Conservation (phyloP, 208 protist genomes). For the Herpetomonas samuelpessoai region DNA sequence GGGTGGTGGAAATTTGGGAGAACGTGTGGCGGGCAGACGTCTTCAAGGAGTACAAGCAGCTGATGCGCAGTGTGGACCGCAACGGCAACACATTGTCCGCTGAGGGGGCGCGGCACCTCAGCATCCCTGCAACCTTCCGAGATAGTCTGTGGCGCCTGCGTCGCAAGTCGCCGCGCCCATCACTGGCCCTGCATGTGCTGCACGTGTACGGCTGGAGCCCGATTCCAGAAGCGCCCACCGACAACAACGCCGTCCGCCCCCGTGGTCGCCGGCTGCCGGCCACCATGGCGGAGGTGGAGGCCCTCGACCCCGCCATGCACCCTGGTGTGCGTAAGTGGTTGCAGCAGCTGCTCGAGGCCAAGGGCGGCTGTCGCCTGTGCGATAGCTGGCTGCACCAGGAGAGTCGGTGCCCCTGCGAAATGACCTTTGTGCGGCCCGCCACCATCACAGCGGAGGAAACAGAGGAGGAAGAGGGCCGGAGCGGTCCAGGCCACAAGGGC, state of each 20-base stretch:
- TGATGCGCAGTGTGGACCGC: conserved; percentile 36
- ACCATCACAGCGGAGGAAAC: conserved; percentile 18
- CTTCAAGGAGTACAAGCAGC: conserved; percentile 54
- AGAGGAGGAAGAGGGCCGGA: background rate
- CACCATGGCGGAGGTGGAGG: conserved; percentile 36
- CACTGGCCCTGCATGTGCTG: conserved; percentile 64
- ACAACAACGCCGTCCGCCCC: conserved; percentile 35
- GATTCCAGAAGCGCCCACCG: background rate
- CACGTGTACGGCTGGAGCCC: conserved; percentile 54
- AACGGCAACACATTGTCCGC: conserved; percentile 47
- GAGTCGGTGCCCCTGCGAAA: conserved; percentile 68
- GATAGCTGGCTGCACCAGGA: conserved; percentile 78
- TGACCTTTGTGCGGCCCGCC: conserved; percentile 47
- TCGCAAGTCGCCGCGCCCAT: conserved; percentile 49
- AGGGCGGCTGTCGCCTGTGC: conserved; percentile 69
- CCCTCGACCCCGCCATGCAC: conserved; percentile 73
- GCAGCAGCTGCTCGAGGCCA: conserved; percentile 35
- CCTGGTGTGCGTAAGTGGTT: conserved; percentile 60
- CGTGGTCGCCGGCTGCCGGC: conserved; percentile 31
- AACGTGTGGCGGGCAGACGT: conserved; percentile 62
- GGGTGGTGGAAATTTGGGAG: conserved; percentile 55
- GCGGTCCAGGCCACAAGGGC: conserved; percentile 1
- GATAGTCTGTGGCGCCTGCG: conserved; percentile 80
- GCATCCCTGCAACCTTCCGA: conserved; percentile 60
- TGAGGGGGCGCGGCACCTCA: conserved; percentile 34